Base-by-base conservation (phyloP, 2,329 filamentous ascomycete species). In the Colletotrichum musae region DNA sequence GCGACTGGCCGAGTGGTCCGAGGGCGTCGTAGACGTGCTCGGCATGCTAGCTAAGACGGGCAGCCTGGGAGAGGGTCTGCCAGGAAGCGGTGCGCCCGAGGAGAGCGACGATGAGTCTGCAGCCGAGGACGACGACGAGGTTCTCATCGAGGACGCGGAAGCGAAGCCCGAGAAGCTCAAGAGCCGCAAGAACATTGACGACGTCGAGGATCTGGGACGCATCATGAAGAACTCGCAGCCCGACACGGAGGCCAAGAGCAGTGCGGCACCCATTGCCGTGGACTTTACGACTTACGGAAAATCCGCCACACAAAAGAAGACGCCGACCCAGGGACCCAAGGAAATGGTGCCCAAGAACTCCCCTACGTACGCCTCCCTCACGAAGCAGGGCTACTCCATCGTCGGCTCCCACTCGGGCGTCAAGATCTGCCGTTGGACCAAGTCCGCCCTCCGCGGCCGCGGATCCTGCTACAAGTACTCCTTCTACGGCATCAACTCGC, bases 341-440 rank as follows among this genome's bases (percentile, higher is more conserved):
- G 93, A 97, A 77, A 99, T 99, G 96, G 96, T 98, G 0, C 94
- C 96, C 9, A 93, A 92, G 72, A 90, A 91, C 70, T 97, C 95
- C 1, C 95, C 96, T 0, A 98, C 96, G 0, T 94, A 97, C 76
- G 87, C 90, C 13, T 89, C 95, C 18, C 88, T 98, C 51, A 98
- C 95, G 1, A 99, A 98, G 79, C 95, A 99, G 85, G 95, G 95
- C 28, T 98, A 98, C 79, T 92, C 93, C 1, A 98, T 98, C 68
- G 93, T 99, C 45, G 96, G 96, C 61, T 95, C 94, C 0, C 96
- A 98, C 82, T 97, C 94, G 0, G 95, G 95, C 36, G 95, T 98
- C 73, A 98, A 98, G 81, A 97, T 98, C 75, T 99, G 95, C 78
- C 93, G 96, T 39, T 99, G 95, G 95, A 98, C 96, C 10, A 99